phyloP scores from a whole-genome alignment of 345 rosid species.

The Gossypium anomalum region DNA sequence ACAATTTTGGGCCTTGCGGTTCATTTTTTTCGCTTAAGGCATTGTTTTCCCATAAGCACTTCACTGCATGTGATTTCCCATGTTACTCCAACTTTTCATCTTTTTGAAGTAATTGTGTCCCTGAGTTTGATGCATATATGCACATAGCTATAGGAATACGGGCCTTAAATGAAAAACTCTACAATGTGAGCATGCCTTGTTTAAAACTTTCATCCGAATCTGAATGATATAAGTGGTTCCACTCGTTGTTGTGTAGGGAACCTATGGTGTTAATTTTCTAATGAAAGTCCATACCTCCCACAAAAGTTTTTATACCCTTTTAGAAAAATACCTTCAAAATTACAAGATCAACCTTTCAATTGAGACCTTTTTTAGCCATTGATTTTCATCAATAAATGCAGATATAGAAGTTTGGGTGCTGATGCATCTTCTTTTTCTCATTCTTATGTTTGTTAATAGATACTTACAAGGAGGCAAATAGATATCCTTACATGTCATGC shows the following conservation, averaged over 20 bases:
- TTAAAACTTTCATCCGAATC: not conserved
- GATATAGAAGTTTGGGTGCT: not conserved
- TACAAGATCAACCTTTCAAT: no score
- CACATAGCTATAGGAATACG: no score
- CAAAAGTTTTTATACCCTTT: no score
- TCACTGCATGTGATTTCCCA: not conserved
- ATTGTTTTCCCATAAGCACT: not conserved
- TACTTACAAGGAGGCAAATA: conserved; percentile 71
- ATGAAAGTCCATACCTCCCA: no score
- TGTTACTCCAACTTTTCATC: not conserved
- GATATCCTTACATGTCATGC: conserved; percentile 69
- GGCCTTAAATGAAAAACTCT: not conserved
- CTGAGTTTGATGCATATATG: not conserved
- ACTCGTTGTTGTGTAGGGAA: no score
- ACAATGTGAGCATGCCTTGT: not conserved
- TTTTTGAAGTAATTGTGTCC: not conserved
- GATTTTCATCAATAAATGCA: not conserved
- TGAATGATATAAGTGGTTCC: no score
- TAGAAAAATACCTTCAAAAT: no score
- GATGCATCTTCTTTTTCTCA: not conserved
- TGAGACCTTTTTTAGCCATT: no score
- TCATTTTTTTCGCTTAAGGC: not conserved
- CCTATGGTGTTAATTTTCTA: no score
- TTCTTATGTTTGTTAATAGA: conserved; percentile 30
- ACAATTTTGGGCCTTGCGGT: not conserved